These are phyloP conservation scores for Deinandra increscens DNA, from an alignment of 129 eudicot genomes.

Conservation along the genomic window DNA sequence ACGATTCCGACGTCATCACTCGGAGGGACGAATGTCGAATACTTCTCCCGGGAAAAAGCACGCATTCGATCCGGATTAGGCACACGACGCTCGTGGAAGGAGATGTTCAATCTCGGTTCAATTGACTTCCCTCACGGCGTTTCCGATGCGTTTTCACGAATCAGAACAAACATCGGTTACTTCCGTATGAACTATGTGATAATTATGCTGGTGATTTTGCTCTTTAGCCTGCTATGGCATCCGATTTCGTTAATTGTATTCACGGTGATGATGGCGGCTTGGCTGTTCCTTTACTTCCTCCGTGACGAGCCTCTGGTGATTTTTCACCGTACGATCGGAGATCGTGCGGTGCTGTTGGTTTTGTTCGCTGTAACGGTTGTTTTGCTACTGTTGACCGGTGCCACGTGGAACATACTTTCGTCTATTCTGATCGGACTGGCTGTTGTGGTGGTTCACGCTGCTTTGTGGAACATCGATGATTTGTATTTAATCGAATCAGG, in stretches of 20 bases:
- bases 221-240: conserved; percentile 47
- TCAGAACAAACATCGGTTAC: conserved; percentile 40
- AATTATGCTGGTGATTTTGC: conserved; percentile 30
- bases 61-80: conserved; percentile 40
- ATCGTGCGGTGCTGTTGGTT: conserved; percentile 35
- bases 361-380: conserved; percentile 39
- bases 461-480: conserved; percentile 57
- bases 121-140: conserved; percentile 37
- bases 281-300: conserved; percentile 74
- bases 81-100: conserved; percentile 57
- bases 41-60: conserved; percentile 44
- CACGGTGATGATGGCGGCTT: conserved; percentile 49
- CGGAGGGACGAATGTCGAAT: conserved; percentile 31
- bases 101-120: conserved; percentile 36
- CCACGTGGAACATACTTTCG: conserved; percentile 42
- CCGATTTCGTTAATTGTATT: conserved; percentile 62
- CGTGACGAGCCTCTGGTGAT: conserved; percentile 60
- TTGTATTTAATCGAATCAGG: conserved; percentile 42
- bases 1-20: conserved; percentile 51
- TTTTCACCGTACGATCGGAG: conserved; percentile 41
- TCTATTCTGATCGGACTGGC: conserved; percentile 46
- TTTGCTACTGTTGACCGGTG: conserved; percentile 47
- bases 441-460: conserved; percentile 61
- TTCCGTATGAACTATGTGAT: conserved; percentile 67
- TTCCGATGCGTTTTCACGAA: conserved; percentile 34